Base-by-base conservation (phyloP, 345 rosid genomes). In the Boechera divaricarpa region DNA sequence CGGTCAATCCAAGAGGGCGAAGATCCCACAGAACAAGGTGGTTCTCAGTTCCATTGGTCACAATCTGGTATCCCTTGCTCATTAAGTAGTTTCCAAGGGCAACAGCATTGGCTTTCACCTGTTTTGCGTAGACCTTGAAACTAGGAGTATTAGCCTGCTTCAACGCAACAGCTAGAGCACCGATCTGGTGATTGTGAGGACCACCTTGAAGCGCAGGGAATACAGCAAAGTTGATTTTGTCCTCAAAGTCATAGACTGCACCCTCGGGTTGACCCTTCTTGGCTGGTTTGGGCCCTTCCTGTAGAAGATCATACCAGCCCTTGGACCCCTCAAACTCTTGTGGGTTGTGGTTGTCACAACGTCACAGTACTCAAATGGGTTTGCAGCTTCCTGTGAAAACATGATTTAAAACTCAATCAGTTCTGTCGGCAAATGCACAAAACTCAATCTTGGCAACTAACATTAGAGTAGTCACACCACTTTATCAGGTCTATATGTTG, bases 1-100 rank as follows among this genome's bases (percentile, higher is more conserved):
- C 99, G 2, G 99, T 96, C 85, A 96, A 86, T 31, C 99, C 97
- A 72, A 96, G 97, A 79, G 99, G 99, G 28, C 99, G 86, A 39
- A 96, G 96, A 87, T 96, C 99, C 99, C 99, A 96, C 11, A 96
- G 90, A 64, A 96, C 99, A 78, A 96, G 97, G 76, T 96, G 98
- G 83, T 96, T 96, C 89, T 96, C 99, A 53, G 99, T 96, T 82
- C 99, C 99, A 35, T 80, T 84, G 13, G 99, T 96, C 39, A 96
- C 99, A 75, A 96, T 84, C 84, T 90, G 92, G 92, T 96, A 93
- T 2, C 87, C 90, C 86, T 93, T 86, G 81, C 85, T 72, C 90
- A 83, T 90, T 59, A 93, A 86, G 86, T 79, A 93, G 78, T 90
- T 82, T 55, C 93, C 99, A 21, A 93, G 85, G 28, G 99, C 94